Percentiles rank a stretch among this genome's conserved stretches.
phyloP scores from a whole-genome alignment of 148 eudicot species.

The Amaranthus hypochondriacus region DNA sequence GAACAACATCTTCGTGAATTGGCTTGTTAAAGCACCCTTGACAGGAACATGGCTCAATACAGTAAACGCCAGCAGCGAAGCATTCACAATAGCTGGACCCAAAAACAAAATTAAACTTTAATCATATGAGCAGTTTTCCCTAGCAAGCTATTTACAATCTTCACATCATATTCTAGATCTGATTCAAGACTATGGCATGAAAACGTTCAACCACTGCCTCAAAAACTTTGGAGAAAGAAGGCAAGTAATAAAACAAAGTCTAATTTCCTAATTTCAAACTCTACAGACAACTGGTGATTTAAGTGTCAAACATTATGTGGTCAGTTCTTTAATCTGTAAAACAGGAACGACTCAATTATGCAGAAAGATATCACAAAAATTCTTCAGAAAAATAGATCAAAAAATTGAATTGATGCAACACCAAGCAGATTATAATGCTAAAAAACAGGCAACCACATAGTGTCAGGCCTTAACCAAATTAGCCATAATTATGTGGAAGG shows the following conservation, averaged over 20 bases:
- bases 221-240: too few relatives aligned
- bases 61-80: constrained; percentile 97
- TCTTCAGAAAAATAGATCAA: too few relatives aligned
- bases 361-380: too few relatives aligned
- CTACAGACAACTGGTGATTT: too few relatives aligned
- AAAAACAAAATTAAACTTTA: constrained; percentile 15
- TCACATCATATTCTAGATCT: not conserved
- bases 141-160: too few relatives aligned
- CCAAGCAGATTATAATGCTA: not conserved
- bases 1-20: constrained; percentile 79
- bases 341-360: too few relatives aligned
- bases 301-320: too few relatives aligned
- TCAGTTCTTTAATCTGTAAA: too few relatives aligned
- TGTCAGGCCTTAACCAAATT: not conserved
- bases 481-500: not conserved
- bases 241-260: too few relatives aligned
- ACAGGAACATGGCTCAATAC: constrained; percentile 97
- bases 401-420: not conserved
- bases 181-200: not conserved
- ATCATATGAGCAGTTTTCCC: not conserved
- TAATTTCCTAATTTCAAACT: too few relatives aligned
- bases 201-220: not conserved
- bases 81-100: constrained; percentile 93
- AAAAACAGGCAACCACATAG: not conserved
- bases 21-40: constrained; percentile 96